phyloP scores from a whole-genome alignment of 2,329 filamentous ascomycete species.

The Clarireedia monteithiana region DNA sequence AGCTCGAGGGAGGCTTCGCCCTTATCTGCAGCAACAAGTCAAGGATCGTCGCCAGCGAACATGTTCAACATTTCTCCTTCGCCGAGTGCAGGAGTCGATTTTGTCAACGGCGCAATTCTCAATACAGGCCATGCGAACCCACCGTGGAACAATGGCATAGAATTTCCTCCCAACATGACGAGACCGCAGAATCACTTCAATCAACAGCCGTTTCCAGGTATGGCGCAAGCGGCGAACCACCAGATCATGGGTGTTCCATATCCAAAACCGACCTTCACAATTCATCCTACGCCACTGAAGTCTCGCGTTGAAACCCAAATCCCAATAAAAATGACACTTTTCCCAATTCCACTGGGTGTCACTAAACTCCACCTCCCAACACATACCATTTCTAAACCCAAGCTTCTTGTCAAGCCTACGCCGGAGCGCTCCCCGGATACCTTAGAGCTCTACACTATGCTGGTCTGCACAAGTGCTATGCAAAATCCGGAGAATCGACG shows the following conservation, averaged over 20 bases:
- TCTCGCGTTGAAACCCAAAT: conserved; percentile 97
- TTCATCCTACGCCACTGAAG: conserved; percentile 65
- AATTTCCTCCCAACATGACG: conserved; percentile 13
- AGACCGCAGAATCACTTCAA: conserved; percentile 12
- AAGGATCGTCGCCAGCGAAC: conserved; percentile 42
- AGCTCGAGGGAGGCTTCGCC: conserved; percentile 48
- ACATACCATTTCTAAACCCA: conserved; percentile 90
- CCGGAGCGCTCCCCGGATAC: conserved; percentile 62
- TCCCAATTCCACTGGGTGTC: conserved; percentile 65
- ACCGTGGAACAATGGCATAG: conserved; percentile 31
- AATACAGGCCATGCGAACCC: conserved; percentile 17
- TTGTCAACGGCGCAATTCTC: conserved; percentile 29
- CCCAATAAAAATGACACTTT: conserved; percentile 73
- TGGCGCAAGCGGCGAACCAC: conserved; percentile 18
- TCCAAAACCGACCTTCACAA: conserved; percentile 41
- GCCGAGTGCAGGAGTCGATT: conserved; percentile 35
- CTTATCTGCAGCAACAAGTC: conserved; percentile 42
- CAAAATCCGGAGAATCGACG: conserved; percentile 57
- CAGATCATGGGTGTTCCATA: conserved; percentile 20
- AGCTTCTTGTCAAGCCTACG: conserved; percentile 69
- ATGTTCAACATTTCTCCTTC: conserved; percentile 39
- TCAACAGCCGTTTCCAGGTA: conserved; percentile 15
- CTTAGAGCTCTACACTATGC: conserved; percentile 68
- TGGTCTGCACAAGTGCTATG: conserved; percentile 93
- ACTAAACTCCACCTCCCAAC: conserved; percentile 79